These are phyloP conservation scores for Diphasiastrum complanatum DNA, from an alignment of 83 land plant genomes.

Conservation along the genomic window DNA sequence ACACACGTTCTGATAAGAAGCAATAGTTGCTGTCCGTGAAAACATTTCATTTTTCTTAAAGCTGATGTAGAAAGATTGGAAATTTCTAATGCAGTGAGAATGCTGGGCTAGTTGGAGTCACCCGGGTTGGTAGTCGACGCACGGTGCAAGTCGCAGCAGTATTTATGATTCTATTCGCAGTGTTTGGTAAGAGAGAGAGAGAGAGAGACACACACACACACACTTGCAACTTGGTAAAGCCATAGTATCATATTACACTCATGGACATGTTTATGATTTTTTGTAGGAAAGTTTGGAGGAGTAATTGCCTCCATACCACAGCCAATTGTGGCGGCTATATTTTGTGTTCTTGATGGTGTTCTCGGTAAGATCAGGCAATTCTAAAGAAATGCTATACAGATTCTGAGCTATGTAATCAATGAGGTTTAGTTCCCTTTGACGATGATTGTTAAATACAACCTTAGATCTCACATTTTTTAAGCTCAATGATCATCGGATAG, in stretches of 20 bases:
- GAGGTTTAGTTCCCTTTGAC: too few relatives aligned
- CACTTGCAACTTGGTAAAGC: background rate
- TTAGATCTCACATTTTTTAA: background rate
- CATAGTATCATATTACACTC: background rate
- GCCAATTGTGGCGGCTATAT: slow-evolving; percentile 79
- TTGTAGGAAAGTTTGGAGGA: slow-evolving; percentile 92
- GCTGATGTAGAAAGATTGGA: background rate
- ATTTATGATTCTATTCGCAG: slow-evolving; percentile 79
- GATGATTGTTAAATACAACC: too few relatives aligned
- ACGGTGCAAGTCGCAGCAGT: slow-evolving; percentile 69
- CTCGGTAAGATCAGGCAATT: too few relatives aligned
- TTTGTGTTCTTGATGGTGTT: slow-evolving; percentile 80
- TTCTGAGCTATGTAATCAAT: too few relatives aligned
- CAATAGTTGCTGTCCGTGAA: background rate
- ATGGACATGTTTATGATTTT: background rate
- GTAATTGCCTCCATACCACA: slow-evolving; percentile 81
- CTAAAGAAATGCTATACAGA: too few relatives aligned
- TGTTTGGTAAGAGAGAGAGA: too few relatives aligned
- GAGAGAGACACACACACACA: background rate
- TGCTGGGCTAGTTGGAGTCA: slow-evolving; percentile 72
- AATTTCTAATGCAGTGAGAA: slow-evolving; percentile 58
- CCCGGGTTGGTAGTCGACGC: slow-evolving; percentile 79
- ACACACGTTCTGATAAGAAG: background rate
- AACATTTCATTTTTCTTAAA: background rate
- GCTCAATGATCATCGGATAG: background rate